These are phyloP conservation scores for Zychaea mexicana DNA, from an alignment of 371 early-diverging fungal species.

Conservation along the genomic window DNA sequence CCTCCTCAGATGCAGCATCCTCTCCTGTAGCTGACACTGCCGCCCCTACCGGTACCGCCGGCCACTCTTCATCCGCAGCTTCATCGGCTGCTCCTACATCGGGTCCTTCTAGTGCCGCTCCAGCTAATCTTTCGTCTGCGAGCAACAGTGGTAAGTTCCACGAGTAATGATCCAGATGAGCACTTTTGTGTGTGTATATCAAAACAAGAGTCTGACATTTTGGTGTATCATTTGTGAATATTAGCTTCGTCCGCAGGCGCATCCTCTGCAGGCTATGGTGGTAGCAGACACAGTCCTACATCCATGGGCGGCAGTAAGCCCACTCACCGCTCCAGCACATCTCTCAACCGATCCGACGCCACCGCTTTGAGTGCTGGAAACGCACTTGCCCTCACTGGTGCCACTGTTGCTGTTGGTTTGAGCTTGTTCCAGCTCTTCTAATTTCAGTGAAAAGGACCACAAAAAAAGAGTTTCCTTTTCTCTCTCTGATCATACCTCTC, in stretches of 20 bases:
- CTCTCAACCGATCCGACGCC: neutral
- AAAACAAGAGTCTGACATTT: too few species aligned
- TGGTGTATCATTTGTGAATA: too few species aligned
- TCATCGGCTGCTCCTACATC: neutral
- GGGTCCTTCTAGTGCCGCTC: neutral
- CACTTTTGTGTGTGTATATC: too few species aligned
- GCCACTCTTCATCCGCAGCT: neutral
- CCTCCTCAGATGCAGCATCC: neutral
- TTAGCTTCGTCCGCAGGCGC: too few species aligned
- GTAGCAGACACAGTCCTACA: neutral
- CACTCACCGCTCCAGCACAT: neutral
- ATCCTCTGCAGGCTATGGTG: neutral
- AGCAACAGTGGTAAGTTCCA: conserved; percentile 3
- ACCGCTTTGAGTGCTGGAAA: neutral
- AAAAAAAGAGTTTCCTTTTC: too few species aligned
- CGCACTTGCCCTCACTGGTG: neutral
- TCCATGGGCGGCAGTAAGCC: neutral
- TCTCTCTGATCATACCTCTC: too few species aligned
- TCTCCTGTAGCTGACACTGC: neutral
- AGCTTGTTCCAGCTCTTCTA: neutral
- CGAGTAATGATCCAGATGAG: too few species aligned
- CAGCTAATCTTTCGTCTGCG: neutral
- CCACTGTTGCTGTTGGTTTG: neutral
- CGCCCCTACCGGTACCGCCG: neutral
- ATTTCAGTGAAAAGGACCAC: too few species aligned